Percentiles rank a stretch among this genome's conserved stretches.
These are phyloP conservation scores for Bertia moriformis DNA, from an alignment of 2,329 filamentous ascomycete species.

Conservation along the genomic window DNA sequence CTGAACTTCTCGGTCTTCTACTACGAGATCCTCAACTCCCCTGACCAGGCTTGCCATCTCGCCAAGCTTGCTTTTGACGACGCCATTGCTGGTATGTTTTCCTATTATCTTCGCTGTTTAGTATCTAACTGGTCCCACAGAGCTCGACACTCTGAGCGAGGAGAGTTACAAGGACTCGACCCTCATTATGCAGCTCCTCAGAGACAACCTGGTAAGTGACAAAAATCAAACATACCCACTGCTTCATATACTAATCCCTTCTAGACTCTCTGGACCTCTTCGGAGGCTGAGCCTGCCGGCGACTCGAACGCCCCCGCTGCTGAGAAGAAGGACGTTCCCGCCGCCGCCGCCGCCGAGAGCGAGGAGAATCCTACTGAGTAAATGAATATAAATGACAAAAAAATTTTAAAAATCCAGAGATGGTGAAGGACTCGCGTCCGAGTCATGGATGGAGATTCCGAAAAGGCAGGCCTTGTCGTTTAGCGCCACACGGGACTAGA, in stretches of 20 bases:
- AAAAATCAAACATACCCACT: too few relatives aligned
- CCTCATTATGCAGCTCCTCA: conserved; percentile 95
- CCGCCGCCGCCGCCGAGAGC: conserved; percentile 34
- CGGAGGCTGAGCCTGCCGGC: conserved; percentile 75
- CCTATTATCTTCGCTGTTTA: background rate
- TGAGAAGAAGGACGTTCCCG: conserved; percentile 40
- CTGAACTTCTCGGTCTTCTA: conserved; percentile 98
- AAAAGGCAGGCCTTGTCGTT: background rate
- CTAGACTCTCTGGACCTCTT: conserved; percentile 97
- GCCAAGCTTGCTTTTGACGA: conserved; percentile 94
- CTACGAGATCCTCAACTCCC: conserved; percentile 98
- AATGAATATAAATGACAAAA: conserved; percentile 9
- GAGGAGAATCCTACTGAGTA: conserved; percentile 59
- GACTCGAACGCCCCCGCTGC: conserved; percentile 18
- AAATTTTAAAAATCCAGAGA: too few relatives aligned
- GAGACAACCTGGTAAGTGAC: conserved; percentile 84
- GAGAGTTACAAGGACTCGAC: conserved; percentile 99
- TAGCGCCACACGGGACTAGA: background rate
- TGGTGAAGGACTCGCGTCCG: conserved; percentile 1
- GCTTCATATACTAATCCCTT: conserved; percentile 7
- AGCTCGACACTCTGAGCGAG: conserved; percentile 92
- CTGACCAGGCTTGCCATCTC: conserved; percentile 93
- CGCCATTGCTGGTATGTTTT: conserved; percentile 65
- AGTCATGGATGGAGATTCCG: background rate
- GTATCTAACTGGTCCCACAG: conserved; percentile 24